These are phyloP conservation scores for Marsdenia floribunda DNA, from an alignment of 257 asterid species.

Conservation along the genomic window DNA sequence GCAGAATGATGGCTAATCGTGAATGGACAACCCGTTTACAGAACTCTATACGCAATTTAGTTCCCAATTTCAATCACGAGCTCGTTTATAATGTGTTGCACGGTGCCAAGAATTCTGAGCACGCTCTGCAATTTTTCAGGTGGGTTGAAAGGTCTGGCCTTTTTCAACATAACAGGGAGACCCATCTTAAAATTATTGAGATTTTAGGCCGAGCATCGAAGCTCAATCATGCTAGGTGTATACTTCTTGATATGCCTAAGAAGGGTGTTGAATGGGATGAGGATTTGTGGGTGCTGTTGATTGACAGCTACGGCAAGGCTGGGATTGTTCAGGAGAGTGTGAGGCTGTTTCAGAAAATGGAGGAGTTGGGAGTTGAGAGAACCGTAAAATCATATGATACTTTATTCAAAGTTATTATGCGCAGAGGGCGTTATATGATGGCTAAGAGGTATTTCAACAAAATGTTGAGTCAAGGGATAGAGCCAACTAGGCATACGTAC, in stretches of 20 bases:
- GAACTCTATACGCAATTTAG: slow-evolving; percentile 69
- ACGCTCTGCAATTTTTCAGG: slow-evolving; percentile 92
- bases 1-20: slow-evolving; percentile 84
- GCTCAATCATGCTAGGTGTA: slow-evolving; percentile 86
- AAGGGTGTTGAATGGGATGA: slow-evolving; percentile 90
- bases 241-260: slow-evolving; percentile 75
- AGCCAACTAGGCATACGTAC: slow-evolving; percentile 69
- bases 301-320: slow-evolving; percentile 71
- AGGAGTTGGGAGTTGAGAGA: slow-evolving; percentile 62
- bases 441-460: slow-evolving; percentile 77
- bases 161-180: slow-evolving; percentile 51
- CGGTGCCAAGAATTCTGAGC: slow-evolving; percentile 55
- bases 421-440: slow-evolving; percentile 81
- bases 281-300: slow-evolving; percentile 77
- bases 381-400: slow-evolving; percentile 60
- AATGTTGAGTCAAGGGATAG: slow-evolving; percentile 77
- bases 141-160: slow-evolving; percentile 87
- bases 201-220: slow-evolving; percentile 67
- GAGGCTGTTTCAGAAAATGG: slow-evolving; percentile 72
- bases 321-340: slow-evolving; percentile 98
- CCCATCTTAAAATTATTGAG: slow-evolving; percentile 70
- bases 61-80: slow-evolving; percentile 65
- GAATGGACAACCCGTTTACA: slow-evolving; percentile 91
- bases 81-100: slow-evolving; percentile 81
- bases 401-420: slow-evolving; percentile 68